Base-by-base conservation (phyloP, 345 rosid genomes). In the Mangifera indica region DNA sequence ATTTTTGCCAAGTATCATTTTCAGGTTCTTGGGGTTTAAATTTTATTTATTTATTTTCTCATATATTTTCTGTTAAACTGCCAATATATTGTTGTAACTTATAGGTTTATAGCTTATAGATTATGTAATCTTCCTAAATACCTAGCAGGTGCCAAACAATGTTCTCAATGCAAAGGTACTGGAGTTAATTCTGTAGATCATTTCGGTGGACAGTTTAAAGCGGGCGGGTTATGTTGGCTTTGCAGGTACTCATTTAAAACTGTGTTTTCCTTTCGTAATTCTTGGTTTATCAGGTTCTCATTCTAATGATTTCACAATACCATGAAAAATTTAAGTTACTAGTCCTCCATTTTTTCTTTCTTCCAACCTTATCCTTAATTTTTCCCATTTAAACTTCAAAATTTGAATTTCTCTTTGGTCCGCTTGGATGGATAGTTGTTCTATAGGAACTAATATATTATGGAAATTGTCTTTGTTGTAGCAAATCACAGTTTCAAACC, bases 181-280 rank as follows among this genome's bases (percentile, higher is more conserved):
- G 98, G 97, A 54, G 92, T 92, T 71, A 94, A 94, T 78, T 80
- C 95, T 22, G 87, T 60, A 26, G 97, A 94, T 82, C 97, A 90
- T 90, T 94, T 90, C 83, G 87, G 89, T 71, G 98, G 98, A n/a
- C 90, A 76, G 84, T 92, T 92, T 65, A 94, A 94, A 86, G 97
- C 97, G 4, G 97, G 98, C 46, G 95, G 78, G 0, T 73, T 87
- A 71, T 94, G 97, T 76, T 94, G 97, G 98, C 97, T 93, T 64
- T 93, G 97, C 92, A 87, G 98, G 97, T 93, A 71, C 46, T 55
- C 21, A 2, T 42, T 25, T 53, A 64, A 57, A 65, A 25, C 10
- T 74, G 5, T 8, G 21, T 21, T 46, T 55, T 14, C 5, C 25
- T 59, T 48, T 46, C 57, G n/a, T 58, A 10, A 20, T 40, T 44